Base-by-base conservation (phyloP, 2,329 filamentous ascomycete species). In the Tolypocladium tundrense region DNA sequence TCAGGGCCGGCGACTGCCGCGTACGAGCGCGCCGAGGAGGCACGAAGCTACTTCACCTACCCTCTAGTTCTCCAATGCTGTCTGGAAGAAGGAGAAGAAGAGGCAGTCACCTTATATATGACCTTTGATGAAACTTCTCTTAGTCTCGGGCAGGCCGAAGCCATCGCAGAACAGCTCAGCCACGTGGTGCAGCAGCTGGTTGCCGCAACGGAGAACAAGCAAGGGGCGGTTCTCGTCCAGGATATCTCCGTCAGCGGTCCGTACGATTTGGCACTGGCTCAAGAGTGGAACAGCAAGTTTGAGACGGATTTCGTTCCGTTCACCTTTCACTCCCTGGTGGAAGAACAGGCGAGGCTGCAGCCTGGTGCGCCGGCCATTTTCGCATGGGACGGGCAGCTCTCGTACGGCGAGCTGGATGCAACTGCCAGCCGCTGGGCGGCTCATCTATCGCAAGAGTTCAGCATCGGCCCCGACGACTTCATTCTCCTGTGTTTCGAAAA, bases 311-410 rank as follows among this genome's bases (percentile, higher is more conserved):
- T 33, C 31, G 31, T 33, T 33, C 31, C 31, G 31, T 33, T 7
- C 1, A 33, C 31, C 31, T 33, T 54, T 14, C 55, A 57, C 45
- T 24, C 6, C 2, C 21, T 57, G 19, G 13, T 57, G 5, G 55
- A 50, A 16, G 68, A 71, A 13, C 70, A 70, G 53, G 73, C 72
- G 14, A 58, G 57, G 13, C 62, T 62, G 39, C 63, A 67, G 2
- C 74, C 75, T 0, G 56, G 63, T 14, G 65, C 68, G 13, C 61
- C 66, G 31, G 31, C 31, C 31, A 33, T 33, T 33, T 33, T 33
- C 31, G 31, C 31, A 33, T 33, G 31, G 31, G 31, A 33, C 31
- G 31, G 31, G 31, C 31, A 33, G 31, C 31, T 33, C 8, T 33
- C 31, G 31, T 33, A 33, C 31, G 31, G 31, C 31, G 31, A 33